Evolutionary conservation across 2,329 filamentous ascomycete species (phyloP).

Genomic region (Biscogniauxia marginata): DNA sequence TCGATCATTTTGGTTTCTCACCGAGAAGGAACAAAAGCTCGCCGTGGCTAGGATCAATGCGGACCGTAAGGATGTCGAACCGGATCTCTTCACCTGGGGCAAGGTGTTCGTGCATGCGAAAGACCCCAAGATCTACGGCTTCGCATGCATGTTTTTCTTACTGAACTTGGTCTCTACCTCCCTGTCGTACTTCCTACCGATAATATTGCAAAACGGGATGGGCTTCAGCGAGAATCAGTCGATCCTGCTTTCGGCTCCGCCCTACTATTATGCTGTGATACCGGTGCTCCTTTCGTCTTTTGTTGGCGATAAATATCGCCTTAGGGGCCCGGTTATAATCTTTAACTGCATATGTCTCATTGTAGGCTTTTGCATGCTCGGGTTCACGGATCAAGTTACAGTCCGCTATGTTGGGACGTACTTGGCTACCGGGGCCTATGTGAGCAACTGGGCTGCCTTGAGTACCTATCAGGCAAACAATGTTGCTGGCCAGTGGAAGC

Average conservation of each 20-base stretch:
- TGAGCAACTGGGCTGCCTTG: constrained; percentile 68
- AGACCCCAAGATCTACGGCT: constrained; percentile 64
- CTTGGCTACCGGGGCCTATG: constrained; percentile 65
- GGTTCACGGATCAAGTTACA: constrained; percentile 57
- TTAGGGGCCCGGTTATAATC: constrained; percentile 61
- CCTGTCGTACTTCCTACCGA: constrained; percentile 64
- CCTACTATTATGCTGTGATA: constrained; percentile 66
- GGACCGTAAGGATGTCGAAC: constrained; percentile 59
- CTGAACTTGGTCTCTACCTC: constrained; percentile 66
- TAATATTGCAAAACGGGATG: constrained; percentile 56
- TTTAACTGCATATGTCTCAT: constrained; percentile 65
- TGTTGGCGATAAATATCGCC: constrained; percentile 58
- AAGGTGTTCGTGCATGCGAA: constrained; percentile 56
- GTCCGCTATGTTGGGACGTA: constrained; percentile 65
- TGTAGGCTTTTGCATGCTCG: constrained; percentile 63
- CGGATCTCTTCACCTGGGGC: constrained; percentile 54
- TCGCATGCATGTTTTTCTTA: constrained; percentile 63
- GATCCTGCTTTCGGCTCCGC: constrained; percentile 64
- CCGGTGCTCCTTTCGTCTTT: constrained; percentile 63
- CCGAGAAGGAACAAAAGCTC: constrained; percentile 52
- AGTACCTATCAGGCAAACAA: constrained; percentile 64
- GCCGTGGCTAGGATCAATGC: constrained; percentile 57
- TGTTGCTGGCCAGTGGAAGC: constrained; percentile 63
- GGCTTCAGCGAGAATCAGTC: constrained; percentile 50
- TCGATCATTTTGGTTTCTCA: constrained; percentile 57